Percentiles rank a stretch among this genome's conserved stretches.
These are phyloP conservation scores for Trichoderma cornu-damae DNA, from an alignment of 2,329 filamentous ascomycete species.

Conservation along the genomic window DNA sequence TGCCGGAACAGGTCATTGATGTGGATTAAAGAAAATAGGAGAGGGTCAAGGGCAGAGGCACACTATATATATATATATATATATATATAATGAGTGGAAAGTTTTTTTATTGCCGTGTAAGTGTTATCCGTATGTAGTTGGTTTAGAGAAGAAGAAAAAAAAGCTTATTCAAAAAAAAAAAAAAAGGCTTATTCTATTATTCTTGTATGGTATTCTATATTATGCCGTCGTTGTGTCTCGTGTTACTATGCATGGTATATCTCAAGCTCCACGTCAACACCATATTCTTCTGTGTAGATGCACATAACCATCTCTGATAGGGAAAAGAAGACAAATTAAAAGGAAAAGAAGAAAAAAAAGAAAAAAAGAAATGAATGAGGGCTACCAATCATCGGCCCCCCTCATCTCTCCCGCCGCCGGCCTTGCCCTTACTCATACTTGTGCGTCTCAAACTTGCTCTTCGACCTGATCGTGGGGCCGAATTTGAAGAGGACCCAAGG, in stretches of 20 bases:
- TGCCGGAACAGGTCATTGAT: constrained; percentile 20
- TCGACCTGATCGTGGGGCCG: constrained; percentile 39
- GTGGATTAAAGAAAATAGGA: background rate
- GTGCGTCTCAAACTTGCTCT: constrained; percentile 38
- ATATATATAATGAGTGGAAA: background rate
- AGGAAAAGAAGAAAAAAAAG: background rate
- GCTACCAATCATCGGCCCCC: background rate
- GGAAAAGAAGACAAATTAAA: no score
- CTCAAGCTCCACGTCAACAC: background rate
- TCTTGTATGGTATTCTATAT: background rate
- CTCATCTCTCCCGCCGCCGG: background rate
- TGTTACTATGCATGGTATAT: background rate
- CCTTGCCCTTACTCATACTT: constrained; percentile 18
- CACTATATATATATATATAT: background rate
- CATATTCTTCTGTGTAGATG: background rate
- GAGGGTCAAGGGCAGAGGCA: no score
- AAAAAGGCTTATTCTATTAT: constrained; percentile 3
- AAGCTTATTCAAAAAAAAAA: background rate
- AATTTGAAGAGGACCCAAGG: constrained; percentile 50
- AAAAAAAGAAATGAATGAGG: background rate
- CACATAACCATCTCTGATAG: background rate
- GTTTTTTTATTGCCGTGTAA: background rate
- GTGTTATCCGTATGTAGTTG: background rate
- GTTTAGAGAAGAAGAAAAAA: background rate
- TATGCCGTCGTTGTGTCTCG: background rate